Evolutionary conservation across 192 early-diverging fungal species (phyloP).

Genomic region (Linnemannia exigua): DNA sequence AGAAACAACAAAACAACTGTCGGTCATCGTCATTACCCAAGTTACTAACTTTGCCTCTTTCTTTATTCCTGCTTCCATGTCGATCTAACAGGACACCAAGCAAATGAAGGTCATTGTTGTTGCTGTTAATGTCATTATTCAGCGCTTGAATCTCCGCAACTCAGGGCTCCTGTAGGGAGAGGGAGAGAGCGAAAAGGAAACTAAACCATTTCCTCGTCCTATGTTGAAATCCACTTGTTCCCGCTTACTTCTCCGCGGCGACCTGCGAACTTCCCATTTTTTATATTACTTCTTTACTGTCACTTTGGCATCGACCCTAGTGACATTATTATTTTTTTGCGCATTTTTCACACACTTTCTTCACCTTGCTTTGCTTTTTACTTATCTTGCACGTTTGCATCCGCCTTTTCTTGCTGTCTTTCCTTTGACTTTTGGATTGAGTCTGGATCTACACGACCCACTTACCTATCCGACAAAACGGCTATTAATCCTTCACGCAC

Average conservation of each 20-base stretch:
- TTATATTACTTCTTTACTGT: neutral
- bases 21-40: neutral
- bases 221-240: neutral
- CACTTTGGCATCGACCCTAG: neutral
- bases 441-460: neutral
- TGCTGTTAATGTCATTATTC: conserved; percentile 65
- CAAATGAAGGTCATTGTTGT: conserved; percentile 69
- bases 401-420: neutral
- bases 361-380: neutral
- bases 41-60: neutral
- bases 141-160: conserved; percentile 62
- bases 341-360: neutral
- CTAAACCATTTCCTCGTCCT: neutral
- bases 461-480: neutral
- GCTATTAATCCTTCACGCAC: neutral
- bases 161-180: conserved; percentile 60
- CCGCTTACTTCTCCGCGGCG: neutral
- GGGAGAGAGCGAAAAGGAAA: conserved; percentile 18
- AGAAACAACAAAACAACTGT: neutral
- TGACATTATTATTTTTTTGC: neutral
- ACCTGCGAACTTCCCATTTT: neutral
- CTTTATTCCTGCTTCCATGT: neutral
- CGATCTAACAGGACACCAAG: conserved; percentile 59
- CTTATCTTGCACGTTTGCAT: neutral
- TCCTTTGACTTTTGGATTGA: neutral